phyloP scores from a whole-genome alignment of 306 rosid genomes.

The Luffa aegyptiaca region DNA sequence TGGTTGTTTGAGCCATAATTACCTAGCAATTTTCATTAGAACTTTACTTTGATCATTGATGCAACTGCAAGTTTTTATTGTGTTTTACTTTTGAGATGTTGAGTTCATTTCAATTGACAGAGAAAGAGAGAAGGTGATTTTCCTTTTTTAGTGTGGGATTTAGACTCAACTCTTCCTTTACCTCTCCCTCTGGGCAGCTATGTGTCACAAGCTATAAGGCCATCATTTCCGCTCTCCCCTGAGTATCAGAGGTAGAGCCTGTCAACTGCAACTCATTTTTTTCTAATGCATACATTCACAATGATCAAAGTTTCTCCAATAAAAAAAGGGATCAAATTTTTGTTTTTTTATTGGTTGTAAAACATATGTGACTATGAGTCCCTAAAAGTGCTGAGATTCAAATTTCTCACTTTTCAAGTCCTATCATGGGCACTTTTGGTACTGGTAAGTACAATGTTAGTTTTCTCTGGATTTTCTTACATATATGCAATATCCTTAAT shows the following conservation, averaged over 20 bases:
- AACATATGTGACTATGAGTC: not conserved
- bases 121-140: constrained; percentile 31
- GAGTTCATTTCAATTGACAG: constrained; percentile 32
- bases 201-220: constrained; percentile 52
- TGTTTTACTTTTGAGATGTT: constrained; percentile 7
- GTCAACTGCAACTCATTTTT: constrained; percentile 1
- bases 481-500: not conserved
- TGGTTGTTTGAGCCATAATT: not conserved
- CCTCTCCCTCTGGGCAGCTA: constrained; percentile 56
- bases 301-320: not conserved
- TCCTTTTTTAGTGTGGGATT: constrained; percentile 61
- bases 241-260: constrained; percentile 50
- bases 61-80: not conserved
- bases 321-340: too few species aligned
- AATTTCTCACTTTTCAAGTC: not conserved
- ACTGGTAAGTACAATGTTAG: not conserved
- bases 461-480: not conserved
- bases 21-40: not conserved
- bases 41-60: not conserved
- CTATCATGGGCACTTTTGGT: not conserved
- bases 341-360: not conserved
- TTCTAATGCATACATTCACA: not conserved
- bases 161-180: constrained; percentile 63
- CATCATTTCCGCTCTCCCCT: constrained; percentile 50
- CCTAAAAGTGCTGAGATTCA: not conserved